A percentile compares a stretch with the other conserved stretches of the same genome.
Conservation (phyloP, 192 early-diverging fungal species). For the Geranomyces michiganensis region DNA sequence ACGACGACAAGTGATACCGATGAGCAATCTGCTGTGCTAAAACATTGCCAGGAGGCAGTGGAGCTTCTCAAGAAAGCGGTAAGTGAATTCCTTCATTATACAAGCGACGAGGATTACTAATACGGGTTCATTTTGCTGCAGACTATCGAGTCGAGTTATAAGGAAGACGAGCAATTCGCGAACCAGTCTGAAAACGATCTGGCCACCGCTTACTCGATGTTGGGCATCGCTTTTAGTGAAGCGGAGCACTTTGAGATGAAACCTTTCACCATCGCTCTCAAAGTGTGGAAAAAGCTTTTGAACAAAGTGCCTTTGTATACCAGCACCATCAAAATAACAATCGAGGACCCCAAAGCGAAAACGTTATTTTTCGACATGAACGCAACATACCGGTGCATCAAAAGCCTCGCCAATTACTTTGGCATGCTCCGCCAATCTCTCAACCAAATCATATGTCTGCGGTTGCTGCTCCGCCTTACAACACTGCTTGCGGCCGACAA, state of each 20-base stretch:
- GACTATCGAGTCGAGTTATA: conserved; percentile 41
- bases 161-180: conserved; percentile 27
- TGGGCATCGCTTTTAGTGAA: conserved; percentile 55
- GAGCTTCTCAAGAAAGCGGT: conserved; percentile 32
- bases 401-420: conserved; percentile 58
- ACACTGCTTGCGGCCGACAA: conserved; percentile 45
- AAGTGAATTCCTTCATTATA: too few relatives aligned
- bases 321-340: conserved; percentile 14
- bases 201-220: conserved; percentile 62
- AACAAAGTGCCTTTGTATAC: conserved; percentile 43
- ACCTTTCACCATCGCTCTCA: conserved; percentile 57
- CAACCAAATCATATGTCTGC: conserved; percentile 56
- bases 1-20: background rate
- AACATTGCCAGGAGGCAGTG: conserved; percentile 12
- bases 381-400: conserved; percentile 55
- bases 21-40: background rate
- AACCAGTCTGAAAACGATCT: conserved; percentile 48
- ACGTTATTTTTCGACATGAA: conserved; percentile 53
- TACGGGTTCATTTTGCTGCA: background rate
- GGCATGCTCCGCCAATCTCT: conserved; percentile 57
- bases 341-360: conserved; percentile 32
- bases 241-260: conserved; percentile 29
- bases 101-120: too few relatives aligned
- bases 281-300: conserved; percentile 63
- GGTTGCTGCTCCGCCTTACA: conserved; percentile 60